phyloP scores from a whole-genome alignment of 2,329 filamentous ascomycete genomes.

The Thielaviopsis musarum region DNA sequence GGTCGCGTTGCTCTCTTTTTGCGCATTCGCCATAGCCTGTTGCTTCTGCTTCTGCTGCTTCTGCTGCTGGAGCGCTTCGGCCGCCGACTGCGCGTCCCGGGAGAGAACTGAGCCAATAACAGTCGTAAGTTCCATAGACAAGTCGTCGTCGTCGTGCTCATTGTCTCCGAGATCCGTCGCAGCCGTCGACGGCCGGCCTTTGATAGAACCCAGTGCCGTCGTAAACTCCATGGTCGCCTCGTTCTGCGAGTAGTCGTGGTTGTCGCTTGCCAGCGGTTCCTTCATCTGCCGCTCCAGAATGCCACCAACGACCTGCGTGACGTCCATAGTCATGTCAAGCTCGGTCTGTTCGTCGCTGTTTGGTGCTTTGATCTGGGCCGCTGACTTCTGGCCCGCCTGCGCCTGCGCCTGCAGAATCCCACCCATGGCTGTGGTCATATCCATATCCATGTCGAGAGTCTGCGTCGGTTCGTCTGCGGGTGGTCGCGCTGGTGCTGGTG shows the following conservation, averaged over 20 bases:
- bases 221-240: constrained; percentile 69
- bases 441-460: constrained; percentile 32
- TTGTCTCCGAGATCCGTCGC: constrained; percentile 26
- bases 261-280: constrained; percentile 14
- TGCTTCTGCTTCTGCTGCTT: constrained; percentile 18
- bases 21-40: constrained; percentile 15
- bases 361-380: constrained; percentile 16
- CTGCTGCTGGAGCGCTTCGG: constrained; percentile 14
- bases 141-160: constrained; percentile 48
- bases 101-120: constrained; percentile 40
- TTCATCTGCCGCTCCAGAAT: constrained; percentile 41
- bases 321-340: constrained; percentile 89
- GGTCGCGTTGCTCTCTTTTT: constrained; percentile 16
- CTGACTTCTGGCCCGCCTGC: constrained; percentile 12
- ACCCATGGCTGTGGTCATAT: constrained; percentile 38
- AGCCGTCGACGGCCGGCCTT: constrained; percentile 18
- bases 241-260: constrained; percentile 23
- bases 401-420: constrained; percentile 20
- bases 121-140: constrained; percentile 65
- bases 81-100: constrained; percentile 10
- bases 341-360: constrained; percentile 26
- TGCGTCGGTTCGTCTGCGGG: constrained; percentile 11
- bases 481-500: constrained; percentile 12
- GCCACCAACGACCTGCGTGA: constrained; percentile 65
- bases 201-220: constrained; percentile 57